These are phyloP conservation scores for Pseudofabraea citricarpa DNA, from an alignment of 2,329 filamentous ascomycete genomes.

Conservation along the genomic window DNA sequence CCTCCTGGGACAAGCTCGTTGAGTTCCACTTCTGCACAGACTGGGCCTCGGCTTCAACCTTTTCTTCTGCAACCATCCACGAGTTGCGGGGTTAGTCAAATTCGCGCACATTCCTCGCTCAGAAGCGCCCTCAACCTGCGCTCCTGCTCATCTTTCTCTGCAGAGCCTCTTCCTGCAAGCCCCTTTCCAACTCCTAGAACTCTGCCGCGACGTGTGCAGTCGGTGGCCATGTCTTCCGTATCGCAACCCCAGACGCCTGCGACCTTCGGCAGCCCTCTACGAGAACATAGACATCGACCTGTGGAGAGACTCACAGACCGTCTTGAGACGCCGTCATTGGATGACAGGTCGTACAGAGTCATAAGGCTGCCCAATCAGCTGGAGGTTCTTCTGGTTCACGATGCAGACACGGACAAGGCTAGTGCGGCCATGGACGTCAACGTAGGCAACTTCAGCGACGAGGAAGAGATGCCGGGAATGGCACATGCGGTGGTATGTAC, in stretches of 20 bases:
- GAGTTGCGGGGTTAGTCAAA: conserved; percentile 1
- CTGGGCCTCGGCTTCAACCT: conserved; percentile 2
- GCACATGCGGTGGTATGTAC: conserved; percentile 73
- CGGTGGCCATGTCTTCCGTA: conserved; percentile 22
- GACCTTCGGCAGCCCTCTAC: conserved; percentile 20
- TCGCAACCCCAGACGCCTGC: conserved; percentile 26
- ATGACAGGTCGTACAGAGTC: conserved; percentile 84
- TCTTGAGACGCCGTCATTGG: conserved; percentile 76
- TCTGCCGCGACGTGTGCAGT: not conserved
- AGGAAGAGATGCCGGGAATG: conserved; percentile 86
- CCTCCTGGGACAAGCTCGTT: not conserved
- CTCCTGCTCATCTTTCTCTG: not conserved
- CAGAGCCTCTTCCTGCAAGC: not conserved
- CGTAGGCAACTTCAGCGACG: conserved; percentile 92
- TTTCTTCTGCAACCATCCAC: not conserved
- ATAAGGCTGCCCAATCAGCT: conserved; percentile 83
- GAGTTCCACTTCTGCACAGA: conserved; percentile 1
- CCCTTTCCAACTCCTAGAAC: not conserved
- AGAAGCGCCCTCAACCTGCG: not conserved
- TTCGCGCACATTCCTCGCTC: not conserved
- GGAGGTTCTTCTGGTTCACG: conserved; percentile 88
- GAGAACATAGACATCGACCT: conserved; percentile 24
- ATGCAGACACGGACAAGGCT: conserved; percentile 93
- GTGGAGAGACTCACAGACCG: conserved; percentile 54
- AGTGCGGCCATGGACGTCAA: conserved; percentile 94